A percentile compares a stretch with the other conserved stretches of the same genome.
Conservation (phyloP, 2,329 filamentous ascomycete genomes). For the Mariannaea sp. region DNA sequence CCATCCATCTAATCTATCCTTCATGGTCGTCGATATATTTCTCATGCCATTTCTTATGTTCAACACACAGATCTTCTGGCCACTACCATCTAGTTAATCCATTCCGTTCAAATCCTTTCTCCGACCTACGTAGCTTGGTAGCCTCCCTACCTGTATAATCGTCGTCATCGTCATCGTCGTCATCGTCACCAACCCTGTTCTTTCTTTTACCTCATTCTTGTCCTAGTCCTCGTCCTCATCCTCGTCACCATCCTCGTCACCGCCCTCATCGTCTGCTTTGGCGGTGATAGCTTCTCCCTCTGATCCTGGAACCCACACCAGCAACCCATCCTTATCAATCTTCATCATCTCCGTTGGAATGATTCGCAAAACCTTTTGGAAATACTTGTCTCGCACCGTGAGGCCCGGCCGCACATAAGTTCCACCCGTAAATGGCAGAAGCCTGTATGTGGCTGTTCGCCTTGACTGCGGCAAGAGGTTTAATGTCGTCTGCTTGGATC, state of each 20-base stretch:
- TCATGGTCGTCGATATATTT: no score
- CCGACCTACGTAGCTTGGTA: no score
- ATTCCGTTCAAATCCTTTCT: no score
- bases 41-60: no score
- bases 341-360: constrained; percentile 77
- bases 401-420: constrained; percentile 74
- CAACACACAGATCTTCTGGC: no score
- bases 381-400: constrained; percentile 86
- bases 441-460: constrained; percentile 71
- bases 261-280: constrained; percentile 34
- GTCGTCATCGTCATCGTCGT: no score
- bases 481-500: constrained; percentile 78
- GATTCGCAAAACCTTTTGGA: constrained; percentile 85
- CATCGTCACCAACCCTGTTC: no score
- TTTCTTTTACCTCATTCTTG: no score
- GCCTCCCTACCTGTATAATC: no score
- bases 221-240: neutral
- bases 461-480: constrained; percentile 84
- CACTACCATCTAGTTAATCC: no score
- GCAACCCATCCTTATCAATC: constrained; percentile 65
- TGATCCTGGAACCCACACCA: constrained; percentile 62
- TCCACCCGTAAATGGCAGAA: constrained; percentile 70
- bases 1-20: no score
- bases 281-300: no score
- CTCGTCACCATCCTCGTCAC: constrained; percentile 11